phyloP scores from a whole-genome alignment of 768 basidiomycete genomes.

The Leccinum truebloodii region DNA sequence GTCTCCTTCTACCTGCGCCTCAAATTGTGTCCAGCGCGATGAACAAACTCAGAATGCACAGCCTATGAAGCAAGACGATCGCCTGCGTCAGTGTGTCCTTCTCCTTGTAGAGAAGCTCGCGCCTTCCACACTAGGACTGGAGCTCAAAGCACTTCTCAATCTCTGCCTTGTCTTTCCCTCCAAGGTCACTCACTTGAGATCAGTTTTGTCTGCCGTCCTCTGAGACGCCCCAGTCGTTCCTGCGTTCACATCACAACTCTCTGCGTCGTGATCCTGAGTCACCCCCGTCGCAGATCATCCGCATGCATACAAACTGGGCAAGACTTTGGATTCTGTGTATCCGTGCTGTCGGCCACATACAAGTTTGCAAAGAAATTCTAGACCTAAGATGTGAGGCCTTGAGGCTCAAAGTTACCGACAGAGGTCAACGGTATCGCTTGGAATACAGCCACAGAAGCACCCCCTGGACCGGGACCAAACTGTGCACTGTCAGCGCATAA shows the following conservation, averaged over 20 bases:
- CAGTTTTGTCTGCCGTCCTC: conserved; percentile 44
- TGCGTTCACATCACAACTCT: conserved; percentile 29
- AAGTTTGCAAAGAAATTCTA: too few relatives aligned
- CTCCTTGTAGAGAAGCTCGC: conserved; percentile 58
- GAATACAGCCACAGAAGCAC: conserved; percentile 14
- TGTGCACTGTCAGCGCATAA: too few relatives aligned
- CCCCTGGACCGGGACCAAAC: too few relatives aligned
- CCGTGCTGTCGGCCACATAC: too few relatives aligned
- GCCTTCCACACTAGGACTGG: conserved; percentile 40
- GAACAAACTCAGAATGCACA: too few relatives aligned
- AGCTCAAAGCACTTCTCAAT: conserved; percentile 59
- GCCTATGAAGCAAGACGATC: too few relatives aligned
- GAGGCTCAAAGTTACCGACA: conserved; percentile 23
- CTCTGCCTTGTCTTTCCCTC: conserved; percentile 57
- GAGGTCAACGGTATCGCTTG: conserved; percentile 22
- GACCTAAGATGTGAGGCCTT: not conserved
- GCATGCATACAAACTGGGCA: conserved; percentile 27
- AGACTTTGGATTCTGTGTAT: too few relatives aligned
- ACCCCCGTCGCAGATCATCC: too few relatives aligned
- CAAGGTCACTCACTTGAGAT: conserved; percentile 46
- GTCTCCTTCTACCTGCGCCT: too few relatives aligned
- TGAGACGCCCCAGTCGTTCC: conserved; percentile 44
- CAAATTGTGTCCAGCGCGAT: too few relatives aligned
- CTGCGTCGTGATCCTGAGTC: too few relatives aligned
- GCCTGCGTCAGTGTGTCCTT: conserved; percentile 35